phyloP scores from a whole-genome alignment of 1,139 yeast species.

The Candida anutae region DNA sequence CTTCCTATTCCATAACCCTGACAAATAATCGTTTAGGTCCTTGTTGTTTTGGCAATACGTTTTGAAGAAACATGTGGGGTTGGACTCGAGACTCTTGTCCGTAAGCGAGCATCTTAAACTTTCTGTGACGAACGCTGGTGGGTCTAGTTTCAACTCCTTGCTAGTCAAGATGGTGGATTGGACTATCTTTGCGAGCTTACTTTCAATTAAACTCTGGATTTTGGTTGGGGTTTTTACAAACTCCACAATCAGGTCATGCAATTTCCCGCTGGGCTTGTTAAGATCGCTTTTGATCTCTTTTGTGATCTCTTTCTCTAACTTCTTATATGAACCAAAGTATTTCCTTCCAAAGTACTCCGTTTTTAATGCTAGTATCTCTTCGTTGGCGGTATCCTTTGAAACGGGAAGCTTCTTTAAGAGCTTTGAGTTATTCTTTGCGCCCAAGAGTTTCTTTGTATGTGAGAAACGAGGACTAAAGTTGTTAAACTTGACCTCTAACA shows the following conservation, averaged over 20 bases:
- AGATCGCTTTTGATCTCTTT: slow-evolving; percentile 16
- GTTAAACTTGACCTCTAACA: slow-evolving; percentile 42
- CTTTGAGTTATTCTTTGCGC: slow-evolving; percentile 39
- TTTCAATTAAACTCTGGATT: slow-evolving; percentile 19
- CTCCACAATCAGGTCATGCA: slow-evolving; percentile 15
- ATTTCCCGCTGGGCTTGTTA: slow-evolving; percentile 12
- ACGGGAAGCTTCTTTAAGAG: slow-evolving; percentile 36
- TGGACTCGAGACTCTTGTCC: slow-evolving; percentile 21
- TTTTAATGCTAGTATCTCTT: slow-evolving; percentile 39
- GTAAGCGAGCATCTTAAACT: slow-evolving; percentile 15
- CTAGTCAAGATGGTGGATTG: slow-evolving; percentile 16
- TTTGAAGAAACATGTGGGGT: slow-evolving; percentile 47
- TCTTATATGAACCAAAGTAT: slow-evolving; percentile 39
- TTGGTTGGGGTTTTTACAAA: slow-evolving; percentile 14
- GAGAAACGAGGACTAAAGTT: slow-evolving; percentile 43
- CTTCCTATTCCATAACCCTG: slow-evolving; percentile 54
- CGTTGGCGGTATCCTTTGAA: slow-evolving; percentile 32
- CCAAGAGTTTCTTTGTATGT: slow-evolving; percentile 42
- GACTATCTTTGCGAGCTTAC: slow-evolving; percentile 26
- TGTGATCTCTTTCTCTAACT: slow-evolving; percentile 28
- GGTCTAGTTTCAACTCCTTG: slow-evolving; percentile 19
- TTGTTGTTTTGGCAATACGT: slow-evolving; percentile 33
- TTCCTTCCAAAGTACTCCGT: slow-evolving; percentile 41
- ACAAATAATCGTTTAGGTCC: slow-evolving; percentile 38
- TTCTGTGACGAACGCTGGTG: slow-evolving; percentile 26